Percentiles rank a stretch among this genome's conserved stretches.
Conservation (phyloP, 805 yeast genomes). For the Spencermartinsiella europaea region DNA sequence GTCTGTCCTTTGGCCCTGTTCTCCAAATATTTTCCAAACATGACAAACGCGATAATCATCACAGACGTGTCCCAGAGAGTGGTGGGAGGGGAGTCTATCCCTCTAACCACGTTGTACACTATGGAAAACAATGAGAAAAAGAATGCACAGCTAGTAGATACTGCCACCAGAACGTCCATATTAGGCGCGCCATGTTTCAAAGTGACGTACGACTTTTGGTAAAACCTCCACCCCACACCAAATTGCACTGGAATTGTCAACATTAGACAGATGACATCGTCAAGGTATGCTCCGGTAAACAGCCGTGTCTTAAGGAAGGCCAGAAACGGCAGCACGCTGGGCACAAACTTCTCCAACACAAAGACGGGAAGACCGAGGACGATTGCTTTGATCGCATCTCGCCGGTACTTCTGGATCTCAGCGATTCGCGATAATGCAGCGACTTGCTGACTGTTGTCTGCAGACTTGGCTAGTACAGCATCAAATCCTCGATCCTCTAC, state of each 20-base stretch:
- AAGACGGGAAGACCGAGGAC: constrained; percentile 58
- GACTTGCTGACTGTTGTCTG: constrained; percentile 65
- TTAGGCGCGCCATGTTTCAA: constrained; percentile 66
- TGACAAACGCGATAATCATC: constrained; percentile 78
- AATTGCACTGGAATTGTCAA: constrained; percentile 60
- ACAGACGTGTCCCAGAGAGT: constrained; percentile 80
- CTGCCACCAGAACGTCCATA: constrained; percentile 87
- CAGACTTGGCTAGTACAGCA: constrained; percentile 41
- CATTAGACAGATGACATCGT: constrained; percentile 54
- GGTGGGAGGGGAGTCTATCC: constrained; percentile 46
- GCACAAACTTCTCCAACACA: constrained; percentile 39
- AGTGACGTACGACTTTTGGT: constrained; percentile 59
- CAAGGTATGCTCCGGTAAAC: constrained; percentile 59
- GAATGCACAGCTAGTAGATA: constrained; percentile 78
- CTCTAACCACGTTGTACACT: constrained; percentile 31
- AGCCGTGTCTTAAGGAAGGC: constrained; percentile 35
- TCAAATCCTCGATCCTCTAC: constrained; percentile 51
- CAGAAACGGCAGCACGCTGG: constrained; percentile 28
- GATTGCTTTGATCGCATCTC: constrained; percentile 47
- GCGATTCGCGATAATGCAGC: constrained; percentile 59
- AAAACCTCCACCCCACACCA: constrained; percentile 62
- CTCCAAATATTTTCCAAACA: constrained; percentile 88
- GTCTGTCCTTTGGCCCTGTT: constrained; percentile 92
- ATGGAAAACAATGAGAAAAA: constrained; percentile 66
- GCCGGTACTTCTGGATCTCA: constrained; percentile 70